A percentile compares a stretch with the other conserved stretches of the same genome.
These are phyloP conservation scores for Fomitopsis schrenkii DNA, from an alignment of 1,284 basidiomycete species.

Conservation along the genomic window DNA sequence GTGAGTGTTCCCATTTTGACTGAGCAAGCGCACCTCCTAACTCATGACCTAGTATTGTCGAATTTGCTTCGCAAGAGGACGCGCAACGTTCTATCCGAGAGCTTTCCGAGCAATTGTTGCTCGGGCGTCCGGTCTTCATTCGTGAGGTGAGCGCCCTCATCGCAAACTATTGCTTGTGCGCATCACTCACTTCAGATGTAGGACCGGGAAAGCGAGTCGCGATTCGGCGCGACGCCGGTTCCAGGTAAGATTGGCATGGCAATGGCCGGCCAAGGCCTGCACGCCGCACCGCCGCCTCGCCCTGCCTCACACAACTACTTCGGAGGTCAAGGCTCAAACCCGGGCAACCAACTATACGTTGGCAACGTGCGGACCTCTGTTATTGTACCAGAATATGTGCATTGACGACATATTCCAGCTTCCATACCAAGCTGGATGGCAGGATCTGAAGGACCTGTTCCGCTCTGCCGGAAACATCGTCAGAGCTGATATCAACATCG, in stretches of 20 bases:
- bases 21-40: background rate
- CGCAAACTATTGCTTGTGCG: background rate
- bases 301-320: conserved; percentile 73
- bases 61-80: conserved; percentile 83
- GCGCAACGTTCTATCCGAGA: conserved; percentile 83
- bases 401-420: conserved; percentile 45
- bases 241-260: conserved; percentile 92
- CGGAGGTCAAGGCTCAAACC: conserved; percentile 50
- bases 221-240: conserved; percentile 91
- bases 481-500: conserved; percentile 91
- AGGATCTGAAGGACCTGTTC: conserved; percentile 97
- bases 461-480: conserved; percentile 91
- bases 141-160: conserved; percentile 68
- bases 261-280: conserved; percentile 76
- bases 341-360: conserved; percentile 88
- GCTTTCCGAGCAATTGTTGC: conserved; percentile 81
- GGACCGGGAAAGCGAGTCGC: conserved; percentile 95
- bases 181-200: conserved; percentile 27
- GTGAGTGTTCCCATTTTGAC: conserved; percentile 46
- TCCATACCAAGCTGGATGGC: conserved; percentile 96
- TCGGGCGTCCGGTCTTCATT: conserved; percentile 93
- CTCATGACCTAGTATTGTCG: conserved; percentile 75
- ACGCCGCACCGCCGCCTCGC: conserved; percentile 71
- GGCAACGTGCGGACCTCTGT: conserved; percentile 65
- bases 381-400: background rate